Evolutionary conservation across 257 asterid species (phyloP), one percentile per base, ranked within the genome.

Genomic region (Marsdenia floribunda): DNA sequence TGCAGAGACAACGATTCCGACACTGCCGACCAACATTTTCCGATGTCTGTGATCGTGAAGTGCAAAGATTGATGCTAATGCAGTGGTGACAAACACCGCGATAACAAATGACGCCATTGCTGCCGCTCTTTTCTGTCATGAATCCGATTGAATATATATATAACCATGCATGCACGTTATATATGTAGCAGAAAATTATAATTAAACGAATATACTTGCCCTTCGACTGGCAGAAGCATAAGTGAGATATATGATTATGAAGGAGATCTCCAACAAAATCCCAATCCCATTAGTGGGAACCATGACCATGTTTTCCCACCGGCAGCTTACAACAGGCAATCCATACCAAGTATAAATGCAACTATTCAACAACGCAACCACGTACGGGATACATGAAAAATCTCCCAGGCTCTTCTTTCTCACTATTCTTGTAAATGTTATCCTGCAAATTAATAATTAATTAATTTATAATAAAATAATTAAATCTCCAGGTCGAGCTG

Each of bases 301-400:
- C 54, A 92, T 76, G 0, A 90, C 86, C 55, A 92, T 85, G 79
- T 92, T 90, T 76, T 92, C 93, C 96, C 96, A 90, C 72, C 81
- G 75, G 77, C 71, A 65, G 63, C 97, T 92, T 40, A 92, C 97
- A 0, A 92, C 73, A 47, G 97, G 97, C 80, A 89, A 84, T 2
- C 96, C 97, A 37, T 92, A 92, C 97, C 97, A 92, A 50, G 93
- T 82, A 81, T 92, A 92, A 59, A 90, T 83, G 50, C 77, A 83
- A 42, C 96, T 89, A 75, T 92, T 92, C 67, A 80, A 68, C 14
- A 92, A 78, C 13, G 97, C 93, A 63, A 92, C 21, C 64, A 82
- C 74, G 74, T 92, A 92, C 0, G 97, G 96, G 66, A 90, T 81
- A 3, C 96, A 89, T 4, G 97, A 86, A 80, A 83, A 90, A 52